Conservation (phyloP, 495 filamentous ascomycete species). For the Penicillium manginii region DNA sequence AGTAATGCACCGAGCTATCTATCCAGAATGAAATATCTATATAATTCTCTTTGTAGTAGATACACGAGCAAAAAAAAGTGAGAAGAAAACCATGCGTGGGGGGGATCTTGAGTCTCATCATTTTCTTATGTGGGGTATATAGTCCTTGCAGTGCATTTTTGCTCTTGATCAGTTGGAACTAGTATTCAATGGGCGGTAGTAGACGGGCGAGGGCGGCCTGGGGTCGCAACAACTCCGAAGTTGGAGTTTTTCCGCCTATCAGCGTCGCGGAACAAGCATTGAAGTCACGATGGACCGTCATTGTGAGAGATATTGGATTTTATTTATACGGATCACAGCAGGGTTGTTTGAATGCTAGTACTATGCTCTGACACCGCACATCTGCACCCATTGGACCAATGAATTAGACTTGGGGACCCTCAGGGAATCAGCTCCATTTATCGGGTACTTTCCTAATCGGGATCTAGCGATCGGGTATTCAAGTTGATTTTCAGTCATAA, state of each 20-base stretch:
- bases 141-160: neutral
- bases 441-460: constrained; percentile 3
- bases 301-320: neutral
- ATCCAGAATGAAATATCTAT: too few relatives aligned
- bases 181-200: neutral
- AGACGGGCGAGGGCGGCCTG: neutral
- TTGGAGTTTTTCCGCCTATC: constrained; percentile 8
- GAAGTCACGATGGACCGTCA: neutral
- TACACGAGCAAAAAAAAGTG: too few relatives aligned
- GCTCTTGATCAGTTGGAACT: neutral
- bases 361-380: neutral
- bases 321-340: neutral
- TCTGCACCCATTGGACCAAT: too few relatives aligned
- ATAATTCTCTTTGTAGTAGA: too few relatives aligned
- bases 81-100: neutral
- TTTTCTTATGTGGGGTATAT: neutral
- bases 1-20: neutral
- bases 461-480: constrained; percentile 2
- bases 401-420: constrained; percentile 1
- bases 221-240: constrained; percentile 24
- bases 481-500: neutral
- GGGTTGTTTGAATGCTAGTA: neutral
- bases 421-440: constrained; percentile 1
- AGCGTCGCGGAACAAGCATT: neutral
- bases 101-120: neutral